Evolutionary conservation across 2,329 filamentous ascomycete species (phyloP).

Genomic region (Aspergillus aculeatinus): DNA sequence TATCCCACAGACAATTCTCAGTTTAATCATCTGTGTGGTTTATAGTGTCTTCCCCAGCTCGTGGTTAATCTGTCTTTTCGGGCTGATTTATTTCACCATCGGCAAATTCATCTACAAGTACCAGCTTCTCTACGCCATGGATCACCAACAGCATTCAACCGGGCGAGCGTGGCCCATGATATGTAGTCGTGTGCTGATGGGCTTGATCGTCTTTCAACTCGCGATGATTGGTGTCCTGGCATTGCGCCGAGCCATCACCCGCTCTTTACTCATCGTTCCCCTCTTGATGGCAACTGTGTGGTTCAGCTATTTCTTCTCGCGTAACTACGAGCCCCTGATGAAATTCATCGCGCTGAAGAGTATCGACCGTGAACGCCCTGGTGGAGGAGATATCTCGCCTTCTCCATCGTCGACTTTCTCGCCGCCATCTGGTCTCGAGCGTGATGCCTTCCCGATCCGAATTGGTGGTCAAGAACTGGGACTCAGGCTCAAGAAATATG

Average conservation of each 20-base stretch:
- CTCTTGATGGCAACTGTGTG: slow-evolving; percentile 78
- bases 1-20: slow-evolving; percentile 83
- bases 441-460: slow-evolving; percentile 43
- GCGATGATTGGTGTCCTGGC: slow-evolving; percentile 87
- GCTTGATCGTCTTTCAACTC: slow-evolving; percentile 82
- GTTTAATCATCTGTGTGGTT: slow-evolving; percentile 93
- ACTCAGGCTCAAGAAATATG: slow-evolving; percentile 45
- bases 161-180: slow-evolving; percentile 96
- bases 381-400: slow-evolving; percentile 36
- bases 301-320: slow-evolving; percentile 80
- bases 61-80: slow-evolving; percentile 77
- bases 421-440: slow-evolving; percentile 44
- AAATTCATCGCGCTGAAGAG: slow-evolving; percentile 89
- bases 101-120: slow-evolving; percentile 59
- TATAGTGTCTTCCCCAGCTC: slow-evolving; percentile 84
- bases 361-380: slow-evolving; percentile 65
- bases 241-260: slow-evolving; percentile 68
- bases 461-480: slow-evolving; percentile 43
- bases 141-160: slow-evolving; percentile 70
- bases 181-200: slow-evolving; percentile 84
- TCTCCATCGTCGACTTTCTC: slow-evolving; percentile 40
- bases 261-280: slow-evolving; percentile 71
- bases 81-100: slow-evolving; percentile 59
- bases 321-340: slow-evolving; percentile 83
- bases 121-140: slow-evolving; percentile 96